Evolutionary conservation across 78 protist species (phyloP).

Genomic region (Polysphondylium violaceum): DNA sequence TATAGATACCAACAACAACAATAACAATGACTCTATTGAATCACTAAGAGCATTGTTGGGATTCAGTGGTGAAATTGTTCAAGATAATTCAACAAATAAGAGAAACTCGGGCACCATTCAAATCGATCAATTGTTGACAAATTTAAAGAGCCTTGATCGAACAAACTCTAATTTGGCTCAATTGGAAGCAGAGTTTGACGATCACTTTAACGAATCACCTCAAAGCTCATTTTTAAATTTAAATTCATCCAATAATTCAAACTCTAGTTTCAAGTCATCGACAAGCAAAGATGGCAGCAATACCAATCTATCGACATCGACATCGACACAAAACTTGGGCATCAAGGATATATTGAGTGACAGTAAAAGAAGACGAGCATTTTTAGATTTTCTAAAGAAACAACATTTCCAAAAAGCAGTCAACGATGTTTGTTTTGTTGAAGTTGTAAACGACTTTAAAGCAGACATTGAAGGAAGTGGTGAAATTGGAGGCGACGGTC

Average conservation of each 20-base stretch:
- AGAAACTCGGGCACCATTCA: conserved; percentile 19
- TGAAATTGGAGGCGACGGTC: conserved; percentile 45
- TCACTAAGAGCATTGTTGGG: conserved; percentile 31
- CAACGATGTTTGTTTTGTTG: conserved; percentile 73
- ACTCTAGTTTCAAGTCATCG: background rate
- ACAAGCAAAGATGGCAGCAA: too few relatives aligned
- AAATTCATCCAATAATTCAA: background rate
- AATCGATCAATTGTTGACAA: conserved; percentile 50
- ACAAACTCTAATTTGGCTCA: background rate
- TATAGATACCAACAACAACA: background rate
- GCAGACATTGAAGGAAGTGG: conserved; percentile 48
- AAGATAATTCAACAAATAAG: background rate
- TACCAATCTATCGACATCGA: background rate
- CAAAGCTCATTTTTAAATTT: conserved; percentile 29
- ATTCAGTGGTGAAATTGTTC: conserved; percentile 7
- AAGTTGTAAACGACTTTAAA: conserved; percentile 64
- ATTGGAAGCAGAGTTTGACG: conserved; percentile 26
- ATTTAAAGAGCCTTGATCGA: conserved; percentile 23
- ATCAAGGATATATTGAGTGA: conserved; percentile 34
- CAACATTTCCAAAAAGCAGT: conserved; percentile 53
- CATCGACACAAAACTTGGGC: conserved; percentile 5
- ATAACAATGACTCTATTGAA: conserved; percentile 10
- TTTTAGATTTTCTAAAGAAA: conserved; percentile 59
- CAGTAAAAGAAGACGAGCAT: conserved; percentile 39
- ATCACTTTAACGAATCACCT: conserved; percentile 5